phyloP scores from a whole-genome alignment of 192 early-diverging fungal genomes.

The Chytriomyces confervae region DNA sequence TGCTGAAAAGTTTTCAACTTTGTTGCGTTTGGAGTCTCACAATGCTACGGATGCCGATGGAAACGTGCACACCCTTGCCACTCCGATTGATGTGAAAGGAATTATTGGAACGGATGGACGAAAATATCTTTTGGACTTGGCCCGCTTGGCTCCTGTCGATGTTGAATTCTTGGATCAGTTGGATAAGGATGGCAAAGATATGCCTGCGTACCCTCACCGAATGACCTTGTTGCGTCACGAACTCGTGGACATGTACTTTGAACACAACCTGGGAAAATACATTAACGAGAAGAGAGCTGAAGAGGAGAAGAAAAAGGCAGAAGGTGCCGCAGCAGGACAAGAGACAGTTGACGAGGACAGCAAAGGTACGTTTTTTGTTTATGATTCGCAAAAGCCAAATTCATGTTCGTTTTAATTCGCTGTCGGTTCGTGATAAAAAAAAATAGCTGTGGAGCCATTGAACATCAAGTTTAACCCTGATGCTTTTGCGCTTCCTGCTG shows the following conservation, averaged over 20 bases:
- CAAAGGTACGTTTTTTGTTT: not conserved
- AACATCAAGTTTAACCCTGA: conserved; percentile 64
- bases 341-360: not conserved
- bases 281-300: conserved; percentile 45
- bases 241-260: conserved; percentile 84
- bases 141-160: conserved; percentile 90
- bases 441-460: conserved; percentile 10
- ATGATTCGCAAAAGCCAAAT: not conserved
- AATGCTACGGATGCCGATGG: conserved; percentile 73
- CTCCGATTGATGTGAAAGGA: conserved; percentile 91
- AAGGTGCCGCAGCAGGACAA: not conserved
- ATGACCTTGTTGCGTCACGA: conserved; percentile 86
- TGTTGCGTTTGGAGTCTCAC: conserved; percentile 83
- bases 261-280: conserved; percentile 69
- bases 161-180: conserved; percentile 78
- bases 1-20: conserved; percentile 72
- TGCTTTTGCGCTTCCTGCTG: conserved; percentile 38
- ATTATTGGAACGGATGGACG: conserved; percentile 90
- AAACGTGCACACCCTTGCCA: conserved; percentile 68
- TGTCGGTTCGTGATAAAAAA: conserved; percentile 6
- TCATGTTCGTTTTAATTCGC: not conserved
- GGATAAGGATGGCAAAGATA: conserved; percentile 36
- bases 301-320: conserved; percentile 29
- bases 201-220: conserved; percentile 84
- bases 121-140: conserved; percentile 91